These are phyloP conservation scores for Sporothrix inflata DNA, from an alignment of 2,329 filamentous ascomycete species.

Conservation along the genomic window DNA sequence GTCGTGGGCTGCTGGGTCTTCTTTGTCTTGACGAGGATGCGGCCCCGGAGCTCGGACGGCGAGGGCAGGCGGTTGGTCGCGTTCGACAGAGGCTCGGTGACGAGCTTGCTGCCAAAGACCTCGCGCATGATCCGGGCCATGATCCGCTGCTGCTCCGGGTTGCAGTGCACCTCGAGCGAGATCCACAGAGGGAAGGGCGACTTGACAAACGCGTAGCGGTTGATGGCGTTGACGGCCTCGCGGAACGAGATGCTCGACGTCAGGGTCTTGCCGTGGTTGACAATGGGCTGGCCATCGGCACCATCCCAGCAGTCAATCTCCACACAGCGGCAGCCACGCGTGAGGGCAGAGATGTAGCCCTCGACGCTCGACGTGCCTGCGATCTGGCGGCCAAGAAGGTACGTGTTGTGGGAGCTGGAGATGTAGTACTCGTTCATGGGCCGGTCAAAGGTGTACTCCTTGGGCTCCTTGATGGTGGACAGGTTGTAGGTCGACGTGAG, in stretches of 20 bases:
- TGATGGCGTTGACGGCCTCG: conserved; percentile 90
- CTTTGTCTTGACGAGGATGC: conserved; percentile 94
- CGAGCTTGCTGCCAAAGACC: conserved; percentile 77
- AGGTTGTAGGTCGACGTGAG: conserved; percentile 75
- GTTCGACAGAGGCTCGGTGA: conserved; percentile 73
- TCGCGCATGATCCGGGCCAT: conserved; percentile 92
- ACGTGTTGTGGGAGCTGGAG: conserved; percentile 98
- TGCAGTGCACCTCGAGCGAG: conserved; percentile 95
- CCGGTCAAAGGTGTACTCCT: conserved; percentile 69
- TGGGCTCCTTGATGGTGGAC: conserved; percentile 63
- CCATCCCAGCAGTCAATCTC: conserved; percentile 99
- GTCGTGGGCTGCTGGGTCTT: conserved; percentile 60
- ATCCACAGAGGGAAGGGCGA: conserved; percentile 91
- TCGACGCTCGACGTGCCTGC: conserved; percentile 90
- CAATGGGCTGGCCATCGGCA: conserved; percentile 79
- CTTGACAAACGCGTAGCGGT: conserved; percentile 88
- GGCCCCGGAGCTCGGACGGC: conserved; percentile 80
- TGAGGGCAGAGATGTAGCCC: conserved; percentile 87
- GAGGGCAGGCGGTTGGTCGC: conserved; percentile 74
- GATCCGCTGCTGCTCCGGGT: conserved; percentile 73
- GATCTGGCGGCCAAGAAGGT: conserved; percentile 88
- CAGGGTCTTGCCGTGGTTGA: conserved; percentile 87
- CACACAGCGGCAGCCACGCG: conserved; percentile 88
- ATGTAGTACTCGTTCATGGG: conserved; percentile 98
- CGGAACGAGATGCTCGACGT: conserved; percentile 87